phyloP scores from a whole-genome alignment of 1,284 basidiomycete genomes.

The Taiwanofungus camphoratus region DNA sequence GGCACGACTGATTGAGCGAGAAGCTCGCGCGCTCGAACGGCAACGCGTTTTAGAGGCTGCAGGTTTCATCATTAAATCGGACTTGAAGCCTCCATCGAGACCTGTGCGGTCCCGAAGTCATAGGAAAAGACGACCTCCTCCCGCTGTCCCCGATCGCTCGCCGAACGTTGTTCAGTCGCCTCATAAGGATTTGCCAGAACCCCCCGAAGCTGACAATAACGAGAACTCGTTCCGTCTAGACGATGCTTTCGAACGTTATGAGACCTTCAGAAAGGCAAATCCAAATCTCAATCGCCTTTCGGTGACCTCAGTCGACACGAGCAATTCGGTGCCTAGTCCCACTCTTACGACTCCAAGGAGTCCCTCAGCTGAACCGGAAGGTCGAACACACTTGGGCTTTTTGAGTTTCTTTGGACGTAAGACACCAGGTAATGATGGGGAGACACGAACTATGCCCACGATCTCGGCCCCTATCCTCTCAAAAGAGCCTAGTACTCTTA shows the following conservation, averaged over 20 bases:
- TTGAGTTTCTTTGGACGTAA: slow-evolving; percentile 55
- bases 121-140: slow-evolving; percentile 46
- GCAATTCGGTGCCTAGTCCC: slow-evolving; percentile 24
- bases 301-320: slow-evolving; percentile 46
- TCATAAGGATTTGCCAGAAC: slow-evolving; percentile 50
- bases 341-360: slow-evolving; percentile 21
- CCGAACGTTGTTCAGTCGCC: slow-evolving; percentile 7
- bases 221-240: slow-evolving; percentile 44
- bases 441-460: slow-evolving; percentile 32
- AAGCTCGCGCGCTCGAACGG: slow-evolving; percentile 70
- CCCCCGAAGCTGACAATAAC: slow-evolving; percentile 29
- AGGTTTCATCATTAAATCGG: slow-evolving; percentile 71
- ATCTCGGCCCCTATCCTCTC: slow-evolving; percentile 56
- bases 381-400: slow-evolving; percentile 36
- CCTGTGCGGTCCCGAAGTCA: slow-evolving; percentile 23
- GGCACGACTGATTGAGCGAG: slow-evolving; percentile 47
- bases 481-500: slow-evolving; percentile 18
- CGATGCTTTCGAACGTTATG: slow-evolving; percentile 90
- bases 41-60: slow-evolving; percentile 82
- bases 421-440: slow-evolving; percentile 38
- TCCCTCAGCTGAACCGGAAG: slow-evolving; percentile 30
- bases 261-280: slow-evolving; percentile 62
- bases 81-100: slow-evolving; percentile 36
- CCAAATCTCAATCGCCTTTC: slow-evolving; percentile 49
- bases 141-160: slow-evolving; percentile 34